Conservation (phyloP, 495 filamentous ascomycete genomes). For the Hypoxylon cercidicola region DNA sequence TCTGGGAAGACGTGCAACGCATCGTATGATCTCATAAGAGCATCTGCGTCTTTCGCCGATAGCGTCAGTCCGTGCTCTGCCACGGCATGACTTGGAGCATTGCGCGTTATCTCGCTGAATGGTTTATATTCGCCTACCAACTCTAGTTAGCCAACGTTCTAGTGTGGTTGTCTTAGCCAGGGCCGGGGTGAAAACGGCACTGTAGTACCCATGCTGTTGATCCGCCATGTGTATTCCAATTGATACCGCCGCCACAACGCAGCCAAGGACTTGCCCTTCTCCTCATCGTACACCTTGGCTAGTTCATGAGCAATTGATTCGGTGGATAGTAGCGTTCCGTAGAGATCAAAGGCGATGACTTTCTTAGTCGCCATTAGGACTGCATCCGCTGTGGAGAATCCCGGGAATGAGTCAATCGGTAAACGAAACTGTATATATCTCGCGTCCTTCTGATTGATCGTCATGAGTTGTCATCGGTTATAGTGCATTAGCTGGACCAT, state of each 20-base stretch:
- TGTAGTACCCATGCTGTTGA: conserved; percentile 79
- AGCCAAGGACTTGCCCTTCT: conserved; percentile 66
- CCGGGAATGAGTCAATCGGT: conserved; percentile 22
- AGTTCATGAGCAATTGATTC: conserved; percentile 70
- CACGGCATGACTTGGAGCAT: conserved; percentile 71
- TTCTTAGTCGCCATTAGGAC: conserved; percentile 40
- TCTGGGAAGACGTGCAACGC: conserved; percentile 76
- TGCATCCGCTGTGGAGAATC: neutral
- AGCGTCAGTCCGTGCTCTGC: conserved; percentile 63
- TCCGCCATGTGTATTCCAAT: conserved; percentile 84
- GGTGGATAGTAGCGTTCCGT: conserved; percentile 78
- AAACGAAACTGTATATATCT: neutral
- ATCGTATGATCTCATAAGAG: conserved; percentile 74
- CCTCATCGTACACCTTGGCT: conserved; percentile 61
- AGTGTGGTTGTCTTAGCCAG: neutral
- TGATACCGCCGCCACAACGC: conserved; percentile 66
- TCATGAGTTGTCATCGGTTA: conserved; percentile 10
- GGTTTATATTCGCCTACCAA: conserved; percentile 66
- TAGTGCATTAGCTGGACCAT: conserved; percentile 15
- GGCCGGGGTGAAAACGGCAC: neutral
- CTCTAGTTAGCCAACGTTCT: conserved; percentile 18
- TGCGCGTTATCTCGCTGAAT: conserved; percentile 72
- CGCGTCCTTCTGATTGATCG: conserved; percentile 12
- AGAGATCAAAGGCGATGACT: conserved; percentile 78
- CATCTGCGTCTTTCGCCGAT: conserved; percentile 49